Evolutionary conservation across 768 basidiomycete species (phyloP).

Genomic region (Auricularia heimuer): DNA sequence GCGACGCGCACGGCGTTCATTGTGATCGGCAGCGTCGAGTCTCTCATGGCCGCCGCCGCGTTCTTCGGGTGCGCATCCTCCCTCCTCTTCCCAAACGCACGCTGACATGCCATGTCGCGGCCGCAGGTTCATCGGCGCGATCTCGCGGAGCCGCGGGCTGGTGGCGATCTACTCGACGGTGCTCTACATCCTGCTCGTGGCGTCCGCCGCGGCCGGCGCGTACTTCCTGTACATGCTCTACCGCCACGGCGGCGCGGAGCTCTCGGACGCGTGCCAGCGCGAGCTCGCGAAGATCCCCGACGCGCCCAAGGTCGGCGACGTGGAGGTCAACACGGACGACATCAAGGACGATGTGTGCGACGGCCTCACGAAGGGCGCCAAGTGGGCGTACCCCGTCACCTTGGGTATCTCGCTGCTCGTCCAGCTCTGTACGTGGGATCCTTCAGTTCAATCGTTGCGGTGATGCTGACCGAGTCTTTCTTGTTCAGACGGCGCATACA

Average conservation of each 20-base stretch:
- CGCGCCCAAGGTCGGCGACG: conserved; percentile 34
- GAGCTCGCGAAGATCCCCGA: conserved; percentile 28
- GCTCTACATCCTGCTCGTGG: conserved; percentile 45
- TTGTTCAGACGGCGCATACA: conserved; percentile 38
- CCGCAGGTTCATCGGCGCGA: conserved; percentile 49
- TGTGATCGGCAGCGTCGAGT: conserved; percentile 43
- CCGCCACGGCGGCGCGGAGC: conserved; percentile 33
- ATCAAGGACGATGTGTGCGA: conserved; percentile 36
- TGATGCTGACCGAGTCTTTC: background rate
- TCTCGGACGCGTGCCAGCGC: conserved; percentile 35
- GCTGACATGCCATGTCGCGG: background rate
- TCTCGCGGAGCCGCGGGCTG: conserved; percentile 53
- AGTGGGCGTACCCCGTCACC: conserved; percentile 7
- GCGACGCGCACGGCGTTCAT: conserved; percentile 33
- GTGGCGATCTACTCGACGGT: conserved; percentile 46
- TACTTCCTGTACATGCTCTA: conserved; percentile 44
- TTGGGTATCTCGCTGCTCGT: conserved; percentile 32
- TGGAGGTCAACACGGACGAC: background rate
- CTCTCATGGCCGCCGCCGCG: conserved; percentile 42
- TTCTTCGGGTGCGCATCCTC: conserved; percentile 40
- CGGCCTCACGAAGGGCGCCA: conserved; percentile 7
- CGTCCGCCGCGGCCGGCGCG: conserved; percentile 42
- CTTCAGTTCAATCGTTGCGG: background rate
- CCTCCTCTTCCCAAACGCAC: background rate
- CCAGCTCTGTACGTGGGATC: conserved; percentile 43